phyloP scores from a whole-genome alignment of 495 filamentous ascomycete genomes.

The Tuber microsphaerosporum region DNA sequence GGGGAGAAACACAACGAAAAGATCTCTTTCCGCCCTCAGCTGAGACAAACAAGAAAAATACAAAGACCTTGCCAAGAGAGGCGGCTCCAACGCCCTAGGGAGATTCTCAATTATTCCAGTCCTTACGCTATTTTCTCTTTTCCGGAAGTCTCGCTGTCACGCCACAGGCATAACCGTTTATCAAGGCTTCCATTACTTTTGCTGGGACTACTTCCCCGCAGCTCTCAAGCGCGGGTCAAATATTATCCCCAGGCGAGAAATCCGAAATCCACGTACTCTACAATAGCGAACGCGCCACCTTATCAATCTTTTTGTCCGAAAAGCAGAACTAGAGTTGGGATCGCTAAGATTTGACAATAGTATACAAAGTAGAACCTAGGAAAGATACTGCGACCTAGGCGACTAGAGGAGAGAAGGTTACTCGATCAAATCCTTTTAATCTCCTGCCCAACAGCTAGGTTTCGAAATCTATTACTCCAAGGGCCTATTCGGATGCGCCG shows the following conservation, averaged over 20 bases:
- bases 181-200: not conserved
- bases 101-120: too few species aligned
- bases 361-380: not conserved
- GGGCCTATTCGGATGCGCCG: not conserved
- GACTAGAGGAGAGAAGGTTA: not conserved
- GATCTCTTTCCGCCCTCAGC: too few species aligned
- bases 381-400: not conserved
- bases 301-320: not conserved
- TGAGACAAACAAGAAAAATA: too few species aligned
- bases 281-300: not conserved
- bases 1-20: too few species aligned
- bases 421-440: not conserved
- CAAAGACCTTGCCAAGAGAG: too few species aligned
- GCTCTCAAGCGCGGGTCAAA: not conserved
- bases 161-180: not conserved
- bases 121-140: not conserved
- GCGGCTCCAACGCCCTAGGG: too few species aligned
- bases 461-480: not conserved
- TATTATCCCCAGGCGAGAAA: not conserved
- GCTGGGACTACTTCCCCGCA: not conserved
- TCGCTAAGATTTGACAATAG: not conserved
- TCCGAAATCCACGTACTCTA: not conserved
- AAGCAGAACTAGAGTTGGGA: not conserved
- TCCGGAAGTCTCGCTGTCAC: not conserved
- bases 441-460: not conserved